Evolutionary conservation across 306 rosid species (phyloP).

Genomic region (Sicyos edulis): DNA sequence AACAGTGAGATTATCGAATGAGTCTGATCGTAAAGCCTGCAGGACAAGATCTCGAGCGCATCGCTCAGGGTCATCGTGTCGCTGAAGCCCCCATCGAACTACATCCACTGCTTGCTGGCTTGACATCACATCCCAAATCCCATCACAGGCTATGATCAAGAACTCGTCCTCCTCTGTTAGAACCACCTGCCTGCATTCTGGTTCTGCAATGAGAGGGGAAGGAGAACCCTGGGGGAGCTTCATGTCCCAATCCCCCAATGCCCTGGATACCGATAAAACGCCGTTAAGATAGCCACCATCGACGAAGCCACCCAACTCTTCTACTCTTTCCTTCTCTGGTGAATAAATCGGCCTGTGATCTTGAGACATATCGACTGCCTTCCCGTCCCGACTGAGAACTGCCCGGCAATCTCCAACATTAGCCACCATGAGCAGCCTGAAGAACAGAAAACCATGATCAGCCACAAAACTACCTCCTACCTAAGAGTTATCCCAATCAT

Average conservation of each 20-base stretch:
- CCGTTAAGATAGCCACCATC: constrained; percentile 92
- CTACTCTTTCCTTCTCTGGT: constrained; percentile 63
- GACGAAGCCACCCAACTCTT: constrained; percentile 67
- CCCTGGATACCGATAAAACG: constrained; percentile 73
- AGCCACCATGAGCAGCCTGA: constrained; percentile 86
- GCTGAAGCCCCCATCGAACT: constrained; percentile 64
- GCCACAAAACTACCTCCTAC: not conserved
- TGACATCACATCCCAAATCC: constrained; percentile 89
- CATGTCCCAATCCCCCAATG: constrained; percentile 98
- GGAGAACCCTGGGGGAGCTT: constrained; percentile 60
- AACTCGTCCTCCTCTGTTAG: constrained; percentile 88
- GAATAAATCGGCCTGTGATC: constrained; percentile 79
- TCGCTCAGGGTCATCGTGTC: constrained; percentile 69
- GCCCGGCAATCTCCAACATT: constrained; percentile 97
- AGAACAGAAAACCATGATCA: constrained; percentile 14
- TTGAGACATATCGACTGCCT: constrained; percentile 91
- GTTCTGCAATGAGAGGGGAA: constrained; percentile 86
- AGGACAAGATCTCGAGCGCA: constrained; percentile 80
- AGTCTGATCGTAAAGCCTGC: constrained; percentile 72
- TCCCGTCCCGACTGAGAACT: constrained; percentile 82
- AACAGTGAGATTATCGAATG: constrained; percentile 81
- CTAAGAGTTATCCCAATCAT: not conserved
- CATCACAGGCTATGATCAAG: constrained; percentile 96
- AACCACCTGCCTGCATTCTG: constrained; percentile 63
- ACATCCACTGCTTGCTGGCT: constrained; percentile 84